phyloP scores from a whole-genome alignment of 352 stramenopile species.

The Phytophthora agathidicida region DNA sequence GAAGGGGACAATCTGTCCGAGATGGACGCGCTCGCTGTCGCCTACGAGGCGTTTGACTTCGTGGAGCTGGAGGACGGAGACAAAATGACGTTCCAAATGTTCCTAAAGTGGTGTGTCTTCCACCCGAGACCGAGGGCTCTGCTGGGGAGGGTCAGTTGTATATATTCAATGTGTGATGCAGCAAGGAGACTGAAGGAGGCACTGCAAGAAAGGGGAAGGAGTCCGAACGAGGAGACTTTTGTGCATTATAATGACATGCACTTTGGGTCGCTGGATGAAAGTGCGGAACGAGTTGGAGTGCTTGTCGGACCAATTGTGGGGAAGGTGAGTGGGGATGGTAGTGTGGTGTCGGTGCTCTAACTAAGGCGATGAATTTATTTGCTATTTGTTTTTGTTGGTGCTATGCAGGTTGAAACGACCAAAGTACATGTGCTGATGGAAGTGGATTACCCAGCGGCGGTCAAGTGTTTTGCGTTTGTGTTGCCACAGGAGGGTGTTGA shows the following conservation, averaged over 20 bases:
- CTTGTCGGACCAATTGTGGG: conserved; percentile 48
- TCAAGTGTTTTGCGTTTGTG: conserved; percentile 48
- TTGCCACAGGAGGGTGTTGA: not conserved
- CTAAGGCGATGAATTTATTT: not conserved
- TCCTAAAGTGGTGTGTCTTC: conserved; percentile 72
- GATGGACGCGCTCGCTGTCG: conserved; percentile 58
- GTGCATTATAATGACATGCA: conserved; percentile 41
- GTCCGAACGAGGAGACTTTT: conserved; percentile 21
- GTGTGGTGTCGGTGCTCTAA: not conserved
- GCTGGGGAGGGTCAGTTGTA: conserved; percentile 60
- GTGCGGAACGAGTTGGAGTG: conserved; percentile 29
- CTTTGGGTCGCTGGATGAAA: conserved; percentile 21
- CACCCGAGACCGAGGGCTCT: conserved; percentile 62
- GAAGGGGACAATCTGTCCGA: conserved; percentile 27
- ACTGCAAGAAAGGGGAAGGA: conserved; percentile 23
- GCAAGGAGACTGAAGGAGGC: conserved; percentile 39
- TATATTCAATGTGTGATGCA: conserved; percentile 49
- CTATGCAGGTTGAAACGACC: conserved; percentile 23
- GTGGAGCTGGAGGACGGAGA: conserved; percentile 59
- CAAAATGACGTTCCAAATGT: conserved; percentile 75
- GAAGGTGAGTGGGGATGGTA: conserved; percentile 6
- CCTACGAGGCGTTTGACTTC: conserved; percentile 74
- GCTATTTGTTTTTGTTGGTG: not conserved
- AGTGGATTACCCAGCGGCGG: conserved; percentile 24
- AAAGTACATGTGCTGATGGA: conserved; percentile 47